Evolutionary conservation across 352 stramenopile species (phyloP).

Genomic region (Aphanomyces stellatus): DNA sequence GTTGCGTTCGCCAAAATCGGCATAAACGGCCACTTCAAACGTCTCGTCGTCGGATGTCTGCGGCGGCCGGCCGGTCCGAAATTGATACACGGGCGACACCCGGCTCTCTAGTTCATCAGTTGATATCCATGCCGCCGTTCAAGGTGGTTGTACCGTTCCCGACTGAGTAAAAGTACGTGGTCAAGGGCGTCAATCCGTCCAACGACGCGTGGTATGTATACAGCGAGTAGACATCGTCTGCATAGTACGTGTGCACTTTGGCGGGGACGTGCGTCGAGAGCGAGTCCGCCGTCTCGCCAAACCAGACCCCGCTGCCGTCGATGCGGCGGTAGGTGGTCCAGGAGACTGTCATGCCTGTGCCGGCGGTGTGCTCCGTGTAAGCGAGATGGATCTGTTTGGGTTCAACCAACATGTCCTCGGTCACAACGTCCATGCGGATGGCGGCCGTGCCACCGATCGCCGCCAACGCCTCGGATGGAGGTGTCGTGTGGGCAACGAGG

Average conservation of each 20-base stretch:
- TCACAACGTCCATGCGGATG: neutral
- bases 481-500: neutral
- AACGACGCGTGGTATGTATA: conserved; percentile 36
- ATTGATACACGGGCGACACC: conserved; percentile 7
- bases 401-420: neutral
- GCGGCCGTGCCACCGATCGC: neutral
- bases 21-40: conserved; percentile 48
- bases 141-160: conserved; percentile 26
- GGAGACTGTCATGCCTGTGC: conserved; percentile 49
- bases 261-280: conserved; percentile 20
- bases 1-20: conserved; percentile 43
- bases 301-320: conserved; percentile 36
- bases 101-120: neutral
- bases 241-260: conserved; percentile 36
- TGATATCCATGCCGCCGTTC: neutral
- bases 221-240: conserved; percentile 37
- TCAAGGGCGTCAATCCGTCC: conserved; percentile 24
- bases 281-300: conserved; percentile 28
- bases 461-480: neutral
- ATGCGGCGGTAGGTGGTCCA: conserved; percentile 45
- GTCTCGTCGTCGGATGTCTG: conserved; percentile 21
- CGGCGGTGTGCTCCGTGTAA: conserved; percentile 32
- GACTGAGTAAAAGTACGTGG: conserved; percentile 46
- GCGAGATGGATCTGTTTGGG: conserved; percentile 51
- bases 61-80: conserved; percentile 23